A percentile compares a stretch with the other conserved stretches of the same genome.
phyloP scores from a whole-genome alignment of 2,329 filamentous ascomycete species.

The Hypomyces perniciosus region DNA sequence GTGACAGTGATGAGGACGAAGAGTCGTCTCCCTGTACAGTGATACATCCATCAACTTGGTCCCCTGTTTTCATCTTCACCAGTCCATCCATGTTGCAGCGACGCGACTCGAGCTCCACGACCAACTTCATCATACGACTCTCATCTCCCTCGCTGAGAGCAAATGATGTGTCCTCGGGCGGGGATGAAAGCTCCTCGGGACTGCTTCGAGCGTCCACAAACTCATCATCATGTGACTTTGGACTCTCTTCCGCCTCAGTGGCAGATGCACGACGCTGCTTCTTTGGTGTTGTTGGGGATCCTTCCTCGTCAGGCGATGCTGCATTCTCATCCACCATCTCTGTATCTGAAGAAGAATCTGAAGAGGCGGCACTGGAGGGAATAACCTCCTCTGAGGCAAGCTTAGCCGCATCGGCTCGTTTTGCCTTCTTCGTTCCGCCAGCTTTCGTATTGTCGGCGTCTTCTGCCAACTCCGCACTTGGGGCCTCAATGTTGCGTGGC shows the following conservation, averaged over 20 bases:
- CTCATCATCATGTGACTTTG: slow-evolving; percentile 39
- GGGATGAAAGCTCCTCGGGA: slow-evolving; percentile 24
- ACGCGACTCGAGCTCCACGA: slow-evolving; percentile 44
- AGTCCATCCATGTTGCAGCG: slow-evolving; percentile 20
- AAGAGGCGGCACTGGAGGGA: slow-evolving; percentile 22
- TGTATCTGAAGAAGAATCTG: slow-evolving; percentile 5
- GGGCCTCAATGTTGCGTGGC: slow-evolving; percentile 13
- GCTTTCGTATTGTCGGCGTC: slow-evolving; percentile 13
- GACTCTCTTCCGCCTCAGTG: slow-evolving; percentile 27
- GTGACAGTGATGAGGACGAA: slow-evolving; percentile 14
- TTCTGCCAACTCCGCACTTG: slow-evolving; percentile 11
- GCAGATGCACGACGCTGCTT: slow-evolving; percentile 11
- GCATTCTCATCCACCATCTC: slow-evolving; percentile 6
- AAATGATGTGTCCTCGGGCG: slow-evolving; percentile 29
- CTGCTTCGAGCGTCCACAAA: slow-evolving; percentile 46
- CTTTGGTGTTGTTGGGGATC: slow-evolving; percentile 16
- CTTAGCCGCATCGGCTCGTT: background rate
- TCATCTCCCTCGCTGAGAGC: slow-evolving; percentile 41
- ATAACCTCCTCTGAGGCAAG: slow-evolving; percentile 19
- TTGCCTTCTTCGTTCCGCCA: slow-evolving; percentile 10
- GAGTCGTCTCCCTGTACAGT: slow-evolving; percentile 18
- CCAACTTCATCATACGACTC: slow-evolving; percentile 41
- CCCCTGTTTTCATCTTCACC: slow-evolving; percentile 13
- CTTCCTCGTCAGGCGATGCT: background rate
- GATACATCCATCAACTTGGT: slow-evolving; percentile 15